Percentiles rank a stretch among this genome's conserved stretches.
Evolutionary conservation across 2,329 filamentous ascomycete species (phyloP).

Genomic region (Fusarium circinatum): DNA sequence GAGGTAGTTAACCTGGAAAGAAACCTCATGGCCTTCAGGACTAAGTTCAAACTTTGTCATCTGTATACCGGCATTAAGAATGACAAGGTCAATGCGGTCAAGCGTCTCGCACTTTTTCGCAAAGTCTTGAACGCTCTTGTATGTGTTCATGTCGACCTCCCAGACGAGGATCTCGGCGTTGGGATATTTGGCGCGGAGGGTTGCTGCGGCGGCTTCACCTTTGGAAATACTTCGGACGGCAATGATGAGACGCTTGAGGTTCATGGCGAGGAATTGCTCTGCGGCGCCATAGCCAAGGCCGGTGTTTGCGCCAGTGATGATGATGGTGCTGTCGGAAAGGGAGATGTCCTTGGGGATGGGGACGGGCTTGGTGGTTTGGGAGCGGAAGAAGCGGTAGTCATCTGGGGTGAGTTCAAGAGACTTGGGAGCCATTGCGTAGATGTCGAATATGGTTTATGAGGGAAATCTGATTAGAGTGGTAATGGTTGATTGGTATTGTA

Average conservation of each 20-base stretch:
- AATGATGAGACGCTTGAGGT: slow-evolving; percentile 57
- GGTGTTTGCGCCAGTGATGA: slow-evolving; percentile 61
- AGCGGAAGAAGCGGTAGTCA: slow-evolving; percentile 38
- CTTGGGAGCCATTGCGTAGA: slow-evolving; percentile 37
- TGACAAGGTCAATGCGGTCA: slow-evolving; percentile 53
- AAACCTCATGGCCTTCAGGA: slow-evolving; percentile 52
- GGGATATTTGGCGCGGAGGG: slow-evolving; percentile 32
- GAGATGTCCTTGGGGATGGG: slow-evolving; percentile 35
- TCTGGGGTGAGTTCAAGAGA: slow-evolving; percentile 32
- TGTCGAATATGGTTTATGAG: not conserved
- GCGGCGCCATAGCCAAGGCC: slow-evolving; percentile 61
- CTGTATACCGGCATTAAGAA: slow-evolving; percentile 58
- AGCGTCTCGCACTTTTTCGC: slow-evolving; percentile 49
- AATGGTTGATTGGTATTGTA: not conserved
- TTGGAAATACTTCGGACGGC: slow-evolving; percentile 56
- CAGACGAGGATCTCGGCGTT: slow-evolving; percentile 58
- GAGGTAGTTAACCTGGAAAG: slow-evolving; percentile 54
- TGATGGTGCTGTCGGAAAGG: slow-evolving; percentile 52
- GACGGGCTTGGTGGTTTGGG: slow-evolving; percentile 42
- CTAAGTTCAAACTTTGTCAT: slow-evolving; percentile 36
- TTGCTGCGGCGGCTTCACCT: slow-evolving; percentile 52
- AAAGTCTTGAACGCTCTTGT: slow-evolving; percentile 57
- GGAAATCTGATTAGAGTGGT: not conserved
- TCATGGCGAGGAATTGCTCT: slow-evolving; percentile 51
- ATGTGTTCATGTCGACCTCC: slow-evolving; percentile 59